These are phyloP conservation scores for Lyophyllum shimeji DNA, from an alignment of 768 basidiomycete genomes.

Conservation along the genomic window DNA sequence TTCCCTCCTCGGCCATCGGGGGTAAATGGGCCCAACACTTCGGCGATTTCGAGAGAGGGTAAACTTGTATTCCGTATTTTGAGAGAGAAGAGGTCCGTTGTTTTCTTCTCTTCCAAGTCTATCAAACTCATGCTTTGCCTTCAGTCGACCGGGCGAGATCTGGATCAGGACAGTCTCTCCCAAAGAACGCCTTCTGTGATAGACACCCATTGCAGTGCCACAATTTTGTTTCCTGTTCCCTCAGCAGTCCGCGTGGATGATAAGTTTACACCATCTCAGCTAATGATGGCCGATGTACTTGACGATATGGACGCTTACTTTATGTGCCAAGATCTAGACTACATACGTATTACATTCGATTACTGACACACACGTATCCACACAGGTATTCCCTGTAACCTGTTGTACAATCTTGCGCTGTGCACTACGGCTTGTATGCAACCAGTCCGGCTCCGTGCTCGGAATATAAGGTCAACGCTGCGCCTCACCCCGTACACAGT, in stretches of 20 bases:
- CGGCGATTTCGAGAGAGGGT: conserved; percentile 35
- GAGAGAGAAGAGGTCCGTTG: conserved; percentile 71
- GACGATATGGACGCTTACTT: conserved; percentile 2
- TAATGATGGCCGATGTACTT: not conserved
- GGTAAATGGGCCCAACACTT: conserved; percentile 33
- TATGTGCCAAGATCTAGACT: not conserved
- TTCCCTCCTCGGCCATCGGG: conserved; percentile 60
- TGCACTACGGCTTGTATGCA: not conserved
- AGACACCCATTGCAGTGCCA: not conserved
- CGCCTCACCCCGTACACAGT: too few relatives aligned
- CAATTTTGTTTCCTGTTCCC: not conserved
- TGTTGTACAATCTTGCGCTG: not conserved
- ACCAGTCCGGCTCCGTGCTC: too few relatives aligned
- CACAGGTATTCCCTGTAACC: not conserved
- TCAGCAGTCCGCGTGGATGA: not conserved
- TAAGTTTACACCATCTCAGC: not conserved
- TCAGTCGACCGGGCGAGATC: conserved; percentile 71
- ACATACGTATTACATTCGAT: too few relatives aligned
- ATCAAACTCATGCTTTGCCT: conserved; percentile 9
- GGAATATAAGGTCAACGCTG: too few relatives aligned
- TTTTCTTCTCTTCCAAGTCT: conserved; percentile 6
- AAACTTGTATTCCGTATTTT: conserved; percentile 68
- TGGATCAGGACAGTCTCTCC: conserved; percentile 67
- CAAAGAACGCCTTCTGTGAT: conserved; percentile 58
- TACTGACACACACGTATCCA: not conserved